Conservation (phyloP, 495 filamentous ascomycete genomes). For the Daldinia grandis region DNA sequence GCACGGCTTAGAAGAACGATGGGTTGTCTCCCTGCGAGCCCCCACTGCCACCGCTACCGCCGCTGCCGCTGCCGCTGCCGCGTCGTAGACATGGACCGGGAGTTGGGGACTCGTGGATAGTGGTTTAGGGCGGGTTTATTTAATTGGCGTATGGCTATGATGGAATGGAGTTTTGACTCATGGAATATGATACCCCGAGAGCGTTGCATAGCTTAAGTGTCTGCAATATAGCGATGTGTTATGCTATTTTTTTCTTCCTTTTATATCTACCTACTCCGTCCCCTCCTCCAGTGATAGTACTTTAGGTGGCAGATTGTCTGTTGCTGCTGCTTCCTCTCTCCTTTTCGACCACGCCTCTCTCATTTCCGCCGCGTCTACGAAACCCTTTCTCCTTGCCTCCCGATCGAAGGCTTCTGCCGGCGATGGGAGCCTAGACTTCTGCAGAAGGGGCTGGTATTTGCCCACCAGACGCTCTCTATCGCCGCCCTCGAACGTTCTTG, state of each 20-base stretch:
- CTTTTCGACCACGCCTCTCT: constrained; percentile 43
- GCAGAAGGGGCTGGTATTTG: constrained; percentile 73
- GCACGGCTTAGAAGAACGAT: background rate
- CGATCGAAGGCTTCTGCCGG: constrained; percentile 79
- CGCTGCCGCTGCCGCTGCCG: background rate
- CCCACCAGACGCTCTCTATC: constrained; percentile 67
- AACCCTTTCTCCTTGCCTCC: constrained; percentile 77
- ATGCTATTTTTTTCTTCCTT: constrained; percentile 1
- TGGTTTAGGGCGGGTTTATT: constrained; percentile 6
- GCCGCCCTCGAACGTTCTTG: constrained; percentile 77
- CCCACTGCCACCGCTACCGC: too few species aligned
- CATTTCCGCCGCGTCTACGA: constrained; percentile 55
- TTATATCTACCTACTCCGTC: constrained; percentile 4
- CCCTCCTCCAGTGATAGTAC: constrained; percentile 7
- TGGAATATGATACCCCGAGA: constrained; percentile 40
- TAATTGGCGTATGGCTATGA: constrained; percentile 12
- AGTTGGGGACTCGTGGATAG: background rate
- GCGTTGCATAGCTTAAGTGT: constrained; percentile 10
- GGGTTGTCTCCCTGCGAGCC: background rate
- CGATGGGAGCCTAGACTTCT: constrained; percentile 67
- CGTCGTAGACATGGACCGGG: background rate
- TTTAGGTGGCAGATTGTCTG: constrained; percentile 8
- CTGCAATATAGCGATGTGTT: constrained; percentile 13
- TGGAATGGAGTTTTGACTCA: constrained; percentile 13
- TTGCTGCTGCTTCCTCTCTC: constrained; percentile 33